Base-by-base conservation (phyloP, 2,329 filamentous ascomycete species). In the Aureobasidium sp. region DNA sequence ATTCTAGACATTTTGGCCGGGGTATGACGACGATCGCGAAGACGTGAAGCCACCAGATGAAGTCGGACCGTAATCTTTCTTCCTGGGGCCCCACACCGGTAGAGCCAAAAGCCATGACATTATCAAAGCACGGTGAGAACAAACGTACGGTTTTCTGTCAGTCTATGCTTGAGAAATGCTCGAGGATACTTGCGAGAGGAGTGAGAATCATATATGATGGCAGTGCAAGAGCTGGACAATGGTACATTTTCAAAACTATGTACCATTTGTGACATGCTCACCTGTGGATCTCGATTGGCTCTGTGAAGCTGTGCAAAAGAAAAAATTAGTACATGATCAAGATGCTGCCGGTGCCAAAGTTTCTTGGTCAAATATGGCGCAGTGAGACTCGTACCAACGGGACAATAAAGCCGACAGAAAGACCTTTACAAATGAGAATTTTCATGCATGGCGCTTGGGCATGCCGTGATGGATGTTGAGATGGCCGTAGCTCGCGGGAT, bases 81-180 rank as follows among this genome's bases (percentile, higher is more conserved):
- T 29, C 24, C 34, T 21, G 45, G 45, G 45, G 34, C 45, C 34
- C 45, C 45, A 49, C 45, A 39, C 22, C 44, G 44, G 44, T 37
- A 37, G 25, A 48, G 32, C 30, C 35, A 48, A 19, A 21, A 27
- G 19, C 22, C 17, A n/a, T n/a, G n/a, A n/a, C n/a, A n/a, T n/a
- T n/a, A n/a, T n/a, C n/a, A n/a, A n/a, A n/a, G n/a, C n/a, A n/a
- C n/a, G n/a, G n/a, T n/a, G 6, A 25, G 16, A 12, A 34, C 34
- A 30, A 49, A 29, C 34, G 35, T 39, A 24, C 45, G 30, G 32
- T 39, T 49, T 38, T 39, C 32, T 49, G 45, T 49, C 34, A 30
- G 12, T 21, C 4, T 16, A 49, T 38, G 22, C 45, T 48, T 37
- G 30, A 48, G 32, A 14, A 25, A 30, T 29, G 44, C 30, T 37